phyloP scores from a whole-genome alignment of 225 moss, liverwort and hornwort genomes.

The Anthoceros angustus region DNA sequence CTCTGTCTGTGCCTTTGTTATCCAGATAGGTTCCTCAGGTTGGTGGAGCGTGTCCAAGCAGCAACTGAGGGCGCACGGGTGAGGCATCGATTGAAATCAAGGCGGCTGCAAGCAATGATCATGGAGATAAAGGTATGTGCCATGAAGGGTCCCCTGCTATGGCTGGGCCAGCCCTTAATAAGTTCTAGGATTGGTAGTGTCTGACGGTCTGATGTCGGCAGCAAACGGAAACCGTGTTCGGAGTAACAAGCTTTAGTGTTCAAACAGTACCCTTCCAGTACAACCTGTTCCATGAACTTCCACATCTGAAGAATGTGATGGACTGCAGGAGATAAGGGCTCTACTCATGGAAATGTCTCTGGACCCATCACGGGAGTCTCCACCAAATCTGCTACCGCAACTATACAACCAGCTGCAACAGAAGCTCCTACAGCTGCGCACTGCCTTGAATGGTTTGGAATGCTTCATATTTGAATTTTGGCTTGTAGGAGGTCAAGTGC shows the following conservation, averaged over 20 bases:
- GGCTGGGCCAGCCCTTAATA: not conserved
- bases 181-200: not conserved
- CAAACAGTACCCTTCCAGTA: too few relatives aligned
- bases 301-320: not conserved
- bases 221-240: too few relatives aligned
- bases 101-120: slow-evolving; percentile 35
- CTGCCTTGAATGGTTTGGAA: slow-evolving; percentile 32
- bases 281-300: not conserved
- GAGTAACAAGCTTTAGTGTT: too few relatives aligned
- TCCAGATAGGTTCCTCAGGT: slow-evolving; percentile 33
- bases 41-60: slow-evolving; percentile 33
- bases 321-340: slow-evolving; percentile 38
- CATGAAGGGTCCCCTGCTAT: not conserved
- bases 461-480: not conserved
- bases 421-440: slow-evolving; percentile 35
- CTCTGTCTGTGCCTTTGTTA: not conserved
- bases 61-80: slow-evolving; percentile 45
- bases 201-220: too few relatives aligned
- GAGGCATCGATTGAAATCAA: slow-evolving; percentile 34
- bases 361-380: slow-evolving; percentile 29
- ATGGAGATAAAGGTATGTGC: slow-evolving; percentile 47
- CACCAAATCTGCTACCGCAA: slow-evolving; percentile 39
- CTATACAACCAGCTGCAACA: slow-evolving; percentile 42
- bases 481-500: too few relatives aligned
- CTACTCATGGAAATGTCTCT: slow-evolving; percentile 42